Evolutionary conservation across 306 rosid genomes (phyloP).

Genomic region (Canavalia gladiata): DNA sequence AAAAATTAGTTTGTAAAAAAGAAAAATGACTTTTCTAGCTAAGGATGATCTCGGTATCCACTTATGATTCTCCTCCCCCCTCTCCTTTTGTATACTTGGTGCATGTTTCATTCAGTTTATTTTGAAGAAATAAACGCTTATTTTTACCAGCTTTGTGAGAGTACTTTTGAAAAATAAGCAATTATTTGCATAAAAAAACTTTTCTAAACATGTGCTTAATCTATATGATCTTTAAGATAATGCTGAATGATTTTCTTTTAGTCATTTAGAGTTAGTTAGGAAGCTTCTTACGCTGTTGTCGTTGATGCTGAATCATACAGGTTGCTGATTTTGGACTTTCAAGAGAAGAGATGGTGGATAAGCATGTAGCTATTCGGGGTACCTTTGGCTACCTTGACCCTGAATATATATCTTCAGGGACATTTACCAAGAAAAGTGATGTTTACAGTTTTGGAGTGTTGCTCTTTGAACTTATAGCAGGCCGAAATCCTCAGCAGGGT

Average conservation of each 20-base stretch:
- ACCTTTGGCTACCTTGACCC: conserved; percentile 98
- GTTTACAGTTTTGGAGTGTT: conserved; percentile 96
- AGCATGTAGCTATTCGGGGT: conserved; percentile 84
- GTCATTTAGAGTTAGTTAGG: conserved; percentile 6
- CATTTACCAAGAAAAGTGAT: conserved; percentile 96
- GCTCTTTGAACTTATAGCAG: conserved; percentile 95
- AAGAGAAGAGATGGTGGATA: conserved; percentile 93
- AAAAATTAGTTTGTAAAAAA: neutral
- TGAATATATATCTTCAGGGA: conserved; percentile 85
- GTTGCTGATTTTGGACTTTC: conserved; percentile 99
- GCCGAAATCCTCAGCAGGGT: conserved; percentile 97
- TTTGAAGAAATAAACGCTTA: no score
- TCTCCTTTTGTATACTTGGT: neutral
- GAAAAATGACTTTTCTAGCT: neutral
- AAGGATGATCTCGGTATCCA: neutral
- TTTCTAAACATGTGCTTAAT: no score
- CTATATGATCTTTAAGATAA: neutral
- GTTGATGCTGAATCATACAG: conserved; percentile 59
- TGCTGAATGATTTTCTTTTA: conserved; percentile 2
- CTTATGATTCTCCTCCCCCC: neutral
- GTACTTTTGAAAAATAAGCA: no score
- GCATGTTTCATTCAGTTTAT: no score
- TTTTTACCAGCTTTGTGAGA: no score
- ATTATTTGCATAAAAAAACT: no score
- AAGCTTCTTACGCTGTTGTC: conserved; percentile 19